These are phyloP conservation scores for Saccharomyces hybrid DNA, from an alignment of 1,139 yeast species.

Conservation along the genomic window DNA sequence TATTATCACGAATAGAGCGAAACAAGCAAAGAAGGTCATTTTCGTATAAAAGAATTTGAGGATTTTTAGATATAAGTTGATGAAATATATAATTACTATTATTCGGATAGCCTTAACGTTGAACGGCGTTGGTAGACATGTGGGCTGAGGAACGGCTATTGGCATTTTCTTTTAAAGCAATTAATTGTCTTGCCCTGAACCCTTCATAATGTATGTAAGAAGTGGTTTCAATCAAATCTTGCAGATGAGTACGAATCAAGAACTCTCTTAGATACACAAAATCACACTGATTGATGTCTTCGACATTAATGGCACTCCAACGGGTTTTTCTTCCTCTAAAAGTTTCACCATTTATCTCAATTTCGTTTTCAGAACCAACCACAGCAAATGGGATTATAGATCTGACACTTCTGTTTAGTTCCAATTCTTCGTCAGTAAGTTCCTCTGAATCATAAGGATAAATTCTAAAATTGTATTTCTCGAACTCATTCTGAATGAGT, in stretches of 20 bases:
- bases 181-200: conserved; percentile 87
- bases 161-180: conserved; percentile 88
- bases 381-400: conserved; percentile 88
- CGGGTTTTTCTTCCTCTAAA: conserved; percentile 87
- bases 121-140: conserved; percentile 3
- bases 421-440: conserved; percentile 70
- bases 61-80: background rate
- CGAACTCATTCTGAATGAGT: conserved; percentile 68
- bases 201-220: conserved; percentile 82
- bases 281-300: conserved; percentile 91
- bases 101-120: background rate
- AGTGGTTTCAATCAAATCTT: conserved; percentile 92
- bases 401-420: conserved; percentile 67
- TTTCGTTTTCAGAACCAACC: conserved; percentile 82
- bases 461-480: conserved; percentile 62
- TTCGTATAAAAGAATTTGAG: background rate
- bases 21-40: background rate
- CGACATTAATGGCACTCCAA: conserved; percentile 89
- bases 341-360: conserved; percentile 64
- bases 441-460: conserved; percentile 83
- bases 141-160: conserved; percentile 23
- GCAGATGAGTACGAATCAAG: conserved; percentile 89
- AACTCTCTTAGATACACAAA: conserved; percentile 89
- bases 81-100: background rate
- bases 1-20: background rate